Base-by-base conservation (phyloP, 2,329 filamentous ascomycete genomes). In the Cordyceps fumosorosea region DNA sequence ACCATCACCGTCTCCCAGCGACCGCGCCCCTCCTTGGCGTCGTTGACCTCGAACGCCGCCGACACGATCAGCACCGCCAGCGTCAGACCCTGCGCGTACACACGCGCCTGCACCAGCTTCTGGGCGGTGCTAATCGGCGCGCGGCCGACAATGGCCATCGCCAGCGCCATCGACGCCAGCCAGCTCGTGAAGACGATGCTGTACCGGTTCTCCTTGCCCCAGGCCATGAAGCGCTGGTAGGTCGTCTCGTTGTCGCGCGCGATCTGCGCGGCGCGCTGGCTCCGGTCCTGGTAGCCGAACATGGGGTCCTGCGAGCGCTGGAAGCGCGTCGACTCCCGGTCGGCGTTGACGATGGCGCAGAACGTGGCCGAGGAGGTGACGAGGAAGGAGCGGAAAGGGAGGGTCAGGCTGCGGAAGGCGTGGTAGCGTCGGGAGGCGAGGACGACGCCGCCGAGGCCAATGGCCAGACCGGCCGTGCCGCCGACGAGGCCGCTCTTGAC, bases 101-200 rank as follows among this genome's bases (percentile, higher is more conserved):
- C 89, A 84, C 93, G 88, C 26, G 92, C 93, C 81, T 97, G 93
- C 18, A 97, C 93, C 24, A 97, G 79, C 82, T 96, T 96, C 81
- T 97, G 93, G 64, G 84, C 78, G 2, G 86, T 87, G 56, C 83
- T 85, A 53, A 96, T 81, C 66, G 84, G 87, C 73, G 91, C 91
- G 65, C 91, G 85, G 71, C 89, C 86, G 66, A 97, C 91, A 34
- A 96, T 74, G 61, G 81, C 85, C 67, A 95, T 84, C 5, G 90
- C 88, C 48, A 88, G 76, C 63, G 82, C 86, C 86, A 97, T 93
- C 69, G 86, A 87, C 45, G 88, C 89, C 16, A 93, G 76, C 93
- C 93, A 97, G 24, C 86, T 88, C 56, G 80, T 83, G 69, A 91
- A 89, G 69, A 97, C 90, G 73, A 97, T 91, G 69, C 84, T 84